Evolutionary conservation across 495 filamentous ascomycete species (phyloP), one percentile per base, ranked within the genome.

Genomic region (Chaetomium tenue): DNA sequence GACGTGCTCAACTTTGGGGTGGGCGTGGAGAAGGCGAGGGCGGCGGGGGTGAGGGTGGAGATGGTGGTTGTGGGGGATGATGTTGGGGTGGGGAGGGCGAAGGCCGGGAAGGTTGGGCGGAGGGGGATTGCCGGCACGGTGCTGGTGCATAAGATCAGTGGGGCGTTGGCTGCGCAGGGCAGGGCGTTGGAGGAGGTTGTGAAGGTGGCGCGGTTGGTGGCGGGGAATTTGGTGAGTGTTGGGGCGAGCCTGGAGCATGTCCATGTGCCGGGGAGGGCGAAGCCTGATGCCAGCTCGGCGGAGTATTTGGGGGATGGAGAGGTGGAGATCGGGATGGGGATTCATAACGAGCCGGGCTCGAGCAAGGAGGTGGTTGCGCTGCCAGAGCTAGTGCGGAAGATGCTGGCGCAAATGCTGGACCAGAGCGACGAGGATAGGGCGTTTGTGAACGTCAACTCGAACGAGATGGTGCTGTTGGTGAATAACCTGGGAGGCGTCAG

Each of bases 31-130:
- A 97, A 97, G 79, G 92, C 91, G 13, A 87, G 88, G 64, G 92
- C 92, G 0, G 82, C 86, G 0, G 94, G 91, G 0, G 76, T 92
- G 53, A 77, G 87, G 30, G 90, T 92, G 0, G 92, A 97, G 73
- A 96, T 97, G 88, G 88, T 97, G 25, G 88, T 96, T 12, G 92
- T 98, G 39, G 91, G 87, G n/a, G 94, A 98, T 69, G 94, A 98
- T 75, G 94, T 93, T 0, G 92, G 93, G 22, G 94, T 98, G 37
- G 94, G 94, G 1, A 81, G 92, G 63, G 79, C 78, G 53, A 88
- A 88, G 76, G 86, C 88, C 8, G 93, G 94, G 4, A 97, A 96
- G 75, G 94, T 98, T 9, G 94, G 94, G 15, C 81, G 94, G 61
- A 83, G 94, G 70, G 94, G 94, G 48, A 91, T 98, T 70, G 92